phyloP scores from a whole-genome alignment of 2,329 filamentous ascomycete genomes.

The Podosphaera fusca region DNA sequence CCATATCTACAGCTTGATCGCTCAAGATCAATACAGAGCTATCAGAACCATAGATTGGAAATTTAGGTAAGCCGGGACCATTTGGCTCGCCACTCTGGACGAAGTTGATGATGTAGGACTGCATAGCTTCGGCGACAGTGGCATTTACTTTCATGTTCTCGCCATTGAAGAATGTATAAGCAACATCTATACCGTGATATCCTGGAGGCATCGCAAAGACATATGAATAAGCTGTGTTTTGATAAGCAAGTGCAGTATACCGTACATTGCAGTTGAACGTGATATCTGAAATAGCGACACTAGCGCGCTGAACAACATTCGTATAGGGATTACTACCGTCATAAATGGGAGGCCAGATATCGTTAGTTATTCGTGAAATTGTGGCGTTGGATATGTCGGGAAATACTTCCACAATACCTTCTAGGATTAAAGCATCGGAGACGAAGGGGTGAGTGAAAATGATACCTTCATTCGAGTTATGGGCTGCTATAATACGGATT shows the following conservation, averaged over 20 bases:
- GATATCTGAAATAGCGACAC: constrained; percentile 21
- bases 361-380: constrained; percentile 19
- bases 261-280: constrained; percentile 28
- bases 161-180: constrained; percentile 27
- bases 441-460: constrained; percentile 18
- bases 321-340: constrained; percentile 22
- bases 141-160: constrained; percentile 4
- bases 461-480: constrained; percentile 22
- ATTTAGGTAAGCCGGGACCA: constrained; percentile 5
- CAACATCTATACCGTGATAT: constrained; percentile 27
- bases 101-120: constrained; percentile 18
- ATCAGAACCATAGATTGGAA: constrained; percentile 6
- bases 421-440: constrained; percentile 3
- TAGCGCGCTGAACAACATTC: constrained; percentile 20
- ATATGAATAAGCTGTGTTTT: constrained; percentile 25
- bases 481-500: constrained; percentile 22
- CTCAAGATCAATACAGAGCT: not conserved
- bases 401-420: constrained; percentile 4
- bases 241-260: constrained; percentile 24
- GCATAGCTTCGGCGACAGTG: constrained; percentile 15
- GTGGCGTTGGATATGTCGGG: constrained; percentile 4
- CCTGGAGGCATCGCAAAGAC: constrained; percentile 28
- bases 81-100: constrained; percentile 5
- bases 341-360: constrained; percentile 26
- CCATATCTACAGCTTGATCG: not conserved